Evolutionary conservation across 345 rosid species (phyloP).

Genomic region (Nasturtium officinale): DNA sequence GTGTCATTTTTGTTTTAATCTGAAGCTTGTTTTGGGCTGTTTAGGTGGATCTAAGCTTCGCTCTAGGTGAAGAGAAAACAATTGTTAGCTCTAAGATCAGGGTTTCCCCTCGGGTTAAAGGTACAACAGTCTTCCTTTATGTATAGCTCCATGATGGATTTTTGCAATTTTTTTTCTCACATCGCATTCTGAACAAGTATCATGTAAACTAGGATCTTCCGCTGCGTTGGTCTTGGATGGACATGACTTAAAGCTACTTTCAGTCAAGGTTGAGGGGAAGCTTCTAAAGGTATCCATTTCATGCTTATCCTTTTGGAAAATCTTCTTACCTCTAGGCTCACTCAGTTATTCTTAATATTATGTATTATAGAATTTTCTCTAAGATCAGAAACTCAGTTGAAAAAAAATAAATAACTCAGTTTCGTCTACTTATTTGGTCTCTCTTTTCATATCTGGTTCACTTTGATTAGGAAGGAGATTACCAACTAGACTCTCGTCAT

Average conservation of each 20-base stretch:
- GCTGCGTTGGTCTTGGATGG: constrained; percentile 88
- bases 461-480: constrained; percentile 64
- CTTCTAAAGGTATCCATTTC: constrained; percentile 57
- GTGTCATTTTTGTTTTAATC: constrained; percentile 19
- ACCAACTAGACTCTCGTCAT: constrained; percentile 62
- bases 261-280: constrained; percentile 64
- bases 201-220: constrained; percentile 59
- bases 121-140: constrained; percentile 39
- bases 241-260: constrained; percentile 69
- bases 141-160: neutral
- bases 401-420: neutral
- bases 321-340: neutral
- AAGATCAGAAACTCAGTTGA: constrained; percentile 1
- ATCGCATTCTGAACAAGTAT: constrained; percentile 15
- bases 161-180: neutral
- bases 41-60: constrained; percentile 85
- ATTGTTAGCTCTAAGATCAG: constrained; percentile 80
- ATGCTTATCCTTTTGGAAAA: constrained; percentile 22
- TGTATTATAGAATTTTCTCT: neutral
- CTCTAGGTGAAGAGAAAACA: constrained; percentile 92
- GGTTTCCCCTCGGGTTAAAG: constrained; percentile 77
- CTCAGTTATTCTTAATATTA: neutral
- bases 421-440: neutral
- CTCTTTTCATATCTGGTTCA: neutral
- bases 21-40: constrained; percentile 23